Conservation (phyloP, 768 basidiomycete genomes). For the Arthromyces matolae region DNA sequence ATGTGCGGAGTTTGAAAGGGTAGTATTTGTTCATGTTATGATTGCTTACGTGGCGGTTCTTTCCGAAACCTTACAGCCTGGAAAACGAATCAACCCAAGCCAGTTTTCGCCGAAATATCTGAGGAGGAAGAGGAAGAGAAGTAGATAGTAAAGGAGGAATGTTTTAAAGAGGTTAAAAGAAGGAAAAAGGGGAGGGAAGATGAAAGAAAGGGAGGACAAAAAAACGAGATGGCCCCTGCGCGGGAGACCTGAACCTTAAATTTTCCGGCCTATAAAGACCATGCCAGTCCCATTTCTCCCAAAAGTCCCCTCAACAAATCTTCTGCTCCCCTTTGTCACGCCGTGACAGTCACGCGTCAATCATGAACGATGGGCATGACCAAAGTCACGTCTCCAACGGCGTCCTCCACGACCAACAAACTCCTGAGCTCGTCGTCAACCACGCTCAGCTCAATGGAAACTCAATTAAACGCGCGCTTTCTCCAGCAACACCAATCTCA, state of each 20-base stretch:
- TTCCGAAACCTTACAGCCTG: conserved; percentile 69
- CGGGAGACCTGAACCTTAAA: conserved; percentile 84
- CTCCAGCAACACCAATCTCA: conserved; percentile 59
- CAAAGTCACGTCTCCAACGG: conserved; percentile 38
- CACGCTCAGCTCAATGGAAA: conserved; percentile 33
- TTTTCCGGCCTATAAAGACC: conserved; percentile 79
- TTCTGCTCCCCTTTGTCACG: conserved; percentile 55
- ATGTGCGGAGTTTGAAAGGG: conserved; percentile 30
- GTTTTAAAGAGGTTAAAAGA: conserved; percentile 14
- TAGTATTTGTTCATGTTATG: conserved; percentile 41
- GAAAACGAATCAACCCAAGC: conserved; percentile 80
- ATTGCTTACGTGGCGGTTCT: conserved; percentile 65
- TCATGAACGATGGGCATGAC: conserved; percentile 58
- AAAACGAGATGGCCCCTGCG: conserved; percentile 61
- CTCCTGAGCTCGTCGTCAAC: conserved; percentile 29
- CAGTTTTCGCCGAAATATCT: conserved; percentile 71
- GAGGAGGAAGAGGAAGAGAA: conserved; percentile 54
- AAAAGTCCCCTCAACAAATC: conserved; percentile 78
- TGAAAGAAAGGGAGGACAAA: conserved; percentile 25
- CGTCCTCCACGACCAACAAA: conserved; percentile 33
- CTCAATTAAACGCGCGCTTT: conserved; percentile 29
- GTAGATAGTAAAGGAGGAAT: conserved; percentile 19
- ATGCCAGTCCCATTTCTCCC: conserved; percentile 64
- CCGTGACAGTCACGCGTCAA: conserved; percentile 75
- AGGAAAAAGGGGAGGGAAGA: conserved; percentile 13